Percentiles rank a stretch among this genome's conserved stretches.
Evolutionary conservation across 257 asterid species (phyloP).

Genomic region (Solanum okadae): DNA sequence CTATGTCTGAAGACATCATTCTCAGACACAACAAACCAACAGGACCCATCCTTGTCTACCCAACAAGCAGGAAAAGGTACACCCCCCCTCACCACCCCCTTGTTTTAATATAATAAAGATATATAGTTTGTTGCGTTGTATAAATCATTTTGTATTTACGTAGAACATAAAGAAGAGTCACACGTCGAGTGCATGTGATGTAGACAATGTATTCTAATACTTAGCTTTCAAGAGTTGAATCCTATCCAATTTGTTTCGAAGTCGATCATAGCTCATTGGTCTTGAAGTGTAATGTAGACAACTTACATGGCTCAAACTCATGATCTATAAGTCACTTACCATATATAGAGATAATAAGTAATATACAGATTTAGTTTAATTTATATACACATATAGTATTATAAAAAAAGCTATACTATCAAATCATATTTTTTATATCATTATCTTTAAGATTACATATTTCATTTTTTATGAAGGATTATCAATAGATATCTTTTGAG

Average conservation of each 20-base stretch:
- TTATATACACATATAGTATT: no score
- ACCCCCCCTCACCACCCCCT: background rate
- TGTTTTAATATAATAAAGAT: background rate
- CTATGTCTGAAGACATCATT: slow-evolving; percentile 55
- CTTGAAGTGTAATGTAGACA: background rate
- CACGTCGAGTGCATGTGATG: background rate
- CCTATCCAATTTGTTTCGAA: background rate
- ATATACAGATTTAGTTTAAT: no score
- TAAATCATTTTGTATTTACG: no score
- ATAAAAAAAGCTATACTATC: background rate
- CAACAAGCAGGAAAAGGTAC: slow-evolving; percentile 41
- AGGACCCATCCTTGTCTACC: slow-evolving; percentile 73
- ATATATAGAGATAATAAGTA: background rate
- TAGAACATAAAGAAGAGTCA: background rate
- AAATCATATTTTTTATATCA: no score
- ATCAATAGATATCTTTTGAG: no score
- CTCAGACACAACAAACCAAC: slow-evolving; percentile 28
- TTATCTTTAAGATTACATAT: background rate
- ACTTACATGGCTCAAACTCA: background rate
- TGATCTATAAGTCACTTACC: background rate
- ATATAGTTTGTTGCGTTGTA: no score
- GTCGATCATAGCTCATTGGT: background rate
- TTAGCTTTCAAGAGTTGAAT: no score
- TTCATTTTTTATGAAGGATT: background rate
- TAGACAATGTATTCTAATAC: background rate